phyloP scores from a whole-genome alignment of 441 rosid species.

The Codiaeum variegatum region DNA sequence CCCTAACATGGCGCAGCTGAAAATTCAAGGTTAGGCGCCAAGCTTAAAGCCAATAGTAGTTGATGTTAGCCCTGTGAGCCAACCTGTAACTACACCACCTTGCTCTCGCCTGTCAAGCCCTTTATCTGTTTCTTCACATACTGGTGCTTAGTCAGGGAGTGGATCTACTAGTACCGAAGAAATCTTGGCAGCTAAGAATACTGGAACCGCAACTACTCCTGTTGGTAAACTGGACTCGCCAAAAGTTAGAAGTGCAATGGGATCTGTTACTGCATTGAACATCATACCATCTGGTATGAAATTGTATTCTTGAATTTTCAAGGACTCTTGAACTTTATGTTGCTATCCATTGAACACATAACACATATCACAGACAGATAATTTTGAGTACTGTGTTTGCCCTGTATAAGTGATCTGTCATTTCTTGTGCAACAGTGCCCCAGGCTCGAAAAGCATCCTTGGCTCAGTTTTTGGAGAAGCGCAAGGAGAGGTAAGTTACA shows the following conservation, averaged over 20 bases:
- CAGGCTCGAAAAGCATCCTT: constrained; percentile 87
- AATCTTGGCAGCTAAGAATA: constrained; percentile 28
- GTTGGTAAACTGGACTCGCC: constrained; percentile 38
- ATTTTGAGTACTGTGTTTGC: background rate
- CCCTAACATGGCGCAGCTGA: constrained; percentile 29
- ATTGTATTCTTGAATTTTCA: constrained; percentile 6
- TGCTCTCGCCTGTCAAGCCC: constrained; percentile 44
- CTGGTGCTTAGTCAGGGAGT: constrained; percentile 41
- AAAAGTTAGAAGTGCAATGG: constrained; percentile 25
- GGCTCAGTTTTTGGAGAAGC: constrained; percentile 90
- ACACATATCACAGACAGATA: too few relatives aligned
- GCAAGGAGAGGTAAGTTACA: constrained; percentile 69
- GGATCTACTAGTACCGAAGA: constrained; percentile 49
- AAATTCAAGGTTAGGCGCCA: constrained; percentile 31
- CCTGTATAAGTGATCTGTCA: constrained; percentile 6
- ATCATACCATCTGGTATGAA: constrained; percentile 62
- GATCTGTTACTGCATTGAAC: constrained; percentile 32
- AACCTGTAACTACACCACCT: constrained; percentile 29
- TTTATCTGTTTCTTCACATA: constrained; percentile 48
- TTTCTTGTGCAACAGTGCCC: constrained; percentile 44
- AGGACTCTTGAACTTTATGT: background rate
- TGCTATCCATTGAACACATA: background rate
- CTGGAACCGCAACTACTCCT: constrained; percentile 36
- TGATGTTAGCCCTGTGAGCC: constrained; percentile 37
- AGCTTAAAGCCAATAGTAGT: constrained; percentile 27